phyloP scores from a whole-genome alignment of 1,284 basidiomycete genomes.

The Marasmius fiardii region DNA sequence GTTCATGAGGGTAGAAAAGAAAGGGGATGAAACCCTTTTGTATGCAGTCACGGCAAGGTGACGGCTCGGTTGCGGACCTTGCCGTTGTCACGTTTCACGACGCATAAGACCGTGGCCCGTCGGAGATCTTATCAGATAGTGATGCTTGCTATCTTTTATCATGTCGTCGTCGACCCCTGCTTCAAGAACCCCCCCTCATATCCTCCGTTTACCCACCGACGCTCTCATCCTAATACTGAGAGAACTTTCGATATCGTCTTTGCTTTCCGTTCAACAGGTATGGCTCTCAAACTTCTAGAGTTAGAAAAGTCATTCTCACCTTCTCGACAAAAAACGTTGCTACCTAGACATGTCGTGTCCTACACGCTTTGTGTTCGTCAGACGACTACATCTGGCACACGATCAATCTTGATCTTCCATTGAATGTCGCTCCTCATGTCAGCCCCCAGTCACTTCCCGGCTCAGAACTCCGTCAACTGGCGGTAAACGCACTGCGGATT shows the following conservation, averaged over 20 bases:
- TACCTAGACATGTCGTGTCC: constrained; percentile 53
- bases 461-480: constrained; percentile 30
- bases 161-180: neutral
- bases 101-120: too few relatives aligned
- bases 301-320: neutral
- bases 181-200: neutral
- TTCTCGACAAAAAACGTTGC: too few relatives aligned
- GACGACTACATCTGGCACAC: constrained; percentile 55
- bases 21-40: constrained; percentile 9
- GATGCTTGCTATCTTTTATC: neutral
- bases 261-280: constrained; percentile 49
- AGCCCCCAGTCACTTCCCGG: constrained; percentile 25
- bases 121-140: constrained; percentile 5
- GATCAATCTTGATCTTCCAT: constrained; percentile 30
- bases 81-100: too few relatives aligned
- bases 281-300: constrained; percentile 14
- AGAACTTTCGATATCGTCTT: constrained; percentile 33
- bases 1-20: constrained; percentile 21
- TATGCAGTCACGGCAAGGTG: constrained; percentile 10
- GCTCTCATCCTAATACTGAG: constrained; percentile 30
- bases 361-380: constrained; percentile 42
- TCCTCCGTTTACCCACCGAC: constrained; percentile 25
- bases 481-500: constrained; percentile 42
- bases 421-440: constrained; percentile 30
- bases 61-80: constrained; percentile 6